These are phyloP conservation scores for Trametes coccinea DNA, from an alignment of 768 basidiomycete genomes.

Conservation along the genomic window DNA sequence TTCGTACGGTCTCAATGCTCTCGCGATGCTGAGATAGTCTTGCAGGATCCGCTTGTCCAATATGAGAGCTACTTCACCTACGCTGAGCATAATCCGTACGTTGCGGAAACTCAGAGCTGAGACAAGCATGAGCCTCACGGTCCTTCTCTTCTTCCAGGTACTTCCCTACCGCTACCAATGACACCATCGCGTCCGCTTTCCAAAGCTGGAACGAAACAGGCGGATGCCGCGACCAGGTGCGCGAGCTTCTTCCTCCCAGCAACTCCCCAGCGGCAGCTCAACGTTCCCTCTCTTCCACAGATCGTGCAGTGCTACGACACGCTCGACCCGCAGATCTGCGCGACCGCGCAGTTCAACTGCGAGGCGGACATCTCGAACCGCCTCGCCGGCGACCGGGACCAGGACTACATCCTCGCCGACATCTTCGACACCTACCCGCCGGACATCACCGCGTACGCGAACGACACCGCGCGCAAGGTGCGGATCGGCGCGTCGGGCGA, in stretches of 20 bases:
- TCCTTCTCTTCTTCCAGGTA: slow-evolving; percentile 33
- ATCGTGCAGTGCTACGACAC: slow-evolving; percentile 53
- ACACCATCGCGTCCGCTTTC: slow-evolving; percentile 43
- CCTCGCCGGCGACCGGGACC: slow-evolving; percentile 52
- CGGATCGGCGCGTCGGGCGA: slow-evolving; percentile 45
- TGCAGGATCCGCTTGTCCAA: slow-evolving; percentile 44
- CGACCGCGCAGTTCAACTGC: slow-evolving; percentile 56
- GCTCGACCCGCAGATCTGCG: slow-evolving; percentile 49
- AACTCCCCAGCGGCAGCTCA: not conserved
- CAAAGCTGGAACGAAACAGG: slow-evolving; percentile 42
- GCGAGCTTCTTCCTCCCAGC: slow-evolving; percentile 27
- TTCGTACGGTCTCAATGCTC: not conserved
- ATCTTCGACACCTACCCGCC: slow-evolving; percentile 47
- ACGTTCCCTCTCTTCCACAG: slow-evolving; percentile 29
- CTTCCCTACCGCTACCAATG: slow-evolving; percentile 48
- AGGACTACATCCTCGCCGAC: slow-evolving; percentile 41
- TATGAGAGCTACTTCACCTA: slow-evolving; percentile 60
- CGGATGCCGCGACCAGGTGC: slow-evolving; percentile 52
- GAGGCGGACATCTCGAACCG: slow-evolving; percentile 53
- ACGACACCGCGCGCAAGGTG: slow-evolving; percentile 30
- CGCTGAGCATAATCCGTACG: slow-evolving; percentile 48
- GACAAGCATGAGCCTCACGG: too few species aligned
- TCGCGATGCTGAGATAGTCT: not conserved
- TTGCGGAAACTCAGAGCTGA: not conserved
- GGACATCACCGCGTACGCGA: slow-evolving; percentile 34